Base-by-base conservation (phyloP, 2,329 filamentous ascomycete genomes). In the Coniochaeta sp. region DNA sequence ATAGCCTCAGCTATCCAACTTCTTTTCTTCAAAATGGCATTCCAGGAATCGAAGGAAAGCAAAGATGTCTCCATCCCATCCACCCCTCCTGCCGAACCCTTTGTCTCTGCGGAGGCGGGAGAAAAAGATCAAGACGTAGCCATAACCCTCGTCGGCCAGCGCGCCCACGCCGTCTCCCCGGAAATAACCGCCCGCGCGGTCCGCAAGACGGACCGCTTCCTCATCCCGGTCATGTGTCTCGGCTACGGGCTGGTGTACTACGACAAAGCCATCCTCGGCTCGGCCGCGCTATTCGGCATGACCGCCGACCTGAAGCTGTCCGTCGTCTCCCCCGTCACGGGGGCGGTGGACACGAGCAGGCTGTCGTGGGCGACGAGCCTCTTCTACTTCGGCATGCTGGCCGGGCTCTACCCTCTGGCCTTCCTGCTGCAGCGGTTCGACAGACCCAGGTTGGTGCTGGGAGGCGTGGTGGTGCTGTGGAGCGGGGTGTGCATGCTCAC, bases 341-440 rank as follows among this genome's bases (percentile, higher is more conserved):
- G 78, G 1, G 78, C 77, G 0, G 78, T 77, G 14, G 79, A 86
- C 61, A 90, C 87, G 0, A 76, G 78, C 0, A 78, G 87, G 10
- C 76, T 91, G 26, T 84, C 79, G 57, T 91, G 86, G 87, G 87
- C 87, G 2, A 90, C 86, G 0, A 89, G 85, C 0, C 74, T 89
- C 60, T 90, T 91, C 71, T 91, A 90, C 70, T 89, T 91, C 58
- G 87, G 87, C 32, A 87, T 88, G 85, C 74, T 91, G 2, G 82
- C 79, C 0, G 87, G 87, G 0, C 70, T 87, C 3, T 90, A 89
- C 55, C 87, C 86, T 1, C 82, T 89, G 78, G 85, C 84, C 0
- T 88, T 86, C 54, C 71, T 79, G 0, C 71, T 89, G 1, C 87
- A 91, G 65, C 78, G 80, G 18, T 87, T 89, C 69, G 73, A 81